Evolutionary conservation across 768 basidiomycete genomes (phyloP), one percentile per base, ranked within the genome.

Genomic region (Galerina sulciceps): DNA sequence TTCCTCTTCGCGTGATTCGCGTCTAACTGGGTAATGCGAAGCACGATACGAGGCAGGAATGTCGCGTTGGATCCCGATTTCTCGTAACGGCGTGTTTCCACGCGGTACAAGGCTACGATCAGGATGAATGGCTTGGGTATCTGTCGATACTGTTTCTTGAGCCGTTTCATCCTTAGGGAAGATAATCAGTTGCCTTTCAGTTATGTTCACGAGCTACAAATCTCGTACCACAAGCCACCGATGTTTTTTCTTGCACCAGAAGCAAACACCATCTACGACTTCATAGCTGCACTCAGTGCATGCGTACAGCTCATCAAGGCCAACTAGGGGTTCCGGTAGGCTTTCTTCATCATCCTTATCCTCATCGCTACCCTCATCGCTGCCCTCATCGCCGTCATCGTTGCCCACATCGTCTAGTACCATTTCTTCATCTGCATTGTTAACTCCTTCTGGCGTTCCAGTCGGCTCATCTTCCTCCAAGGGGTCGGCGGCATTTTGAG

Each of bases 231-330:
- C 15, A 3, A 42, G 23, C 52, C 52, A 53, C 23, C 43, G 49
- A 35, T 55, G 63, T 50, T 66, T 61, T 37, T 58, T 59, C 15
- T 41, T 36, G 48, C 75, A 77, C 17, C 4, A n/a, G 1, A 58
- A 40, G 60, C 74, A 76, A 0, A 63, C 18, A 2, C 69, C 71
- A 1, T 73, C 70, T 17, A 69, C 62, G 5, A 76, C 67, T 54
- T 78, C 75, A 64, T 66, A 71, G 11, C 15, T 51, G 60, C 75
- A 76, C 9, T 66, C 60, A 1, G 52, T 52, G 58, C 74, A 75
- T 10, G 68, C 62, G 54, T 69, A 67, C 1, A 71, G 35, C 3
- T 23, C 6, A 40, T 71, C 69, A 0, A 50, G 40, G 17, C 35
- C 52, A 0, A n/a, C 31, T 14, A 53, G 17, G 34, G 52, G 26